Percentiles rank a stretch among this genome's conserved stretches.
phyloP scores from a whole-genome alignment of 441 rosid genomes.

The Corymbia citriodora region DNA sequence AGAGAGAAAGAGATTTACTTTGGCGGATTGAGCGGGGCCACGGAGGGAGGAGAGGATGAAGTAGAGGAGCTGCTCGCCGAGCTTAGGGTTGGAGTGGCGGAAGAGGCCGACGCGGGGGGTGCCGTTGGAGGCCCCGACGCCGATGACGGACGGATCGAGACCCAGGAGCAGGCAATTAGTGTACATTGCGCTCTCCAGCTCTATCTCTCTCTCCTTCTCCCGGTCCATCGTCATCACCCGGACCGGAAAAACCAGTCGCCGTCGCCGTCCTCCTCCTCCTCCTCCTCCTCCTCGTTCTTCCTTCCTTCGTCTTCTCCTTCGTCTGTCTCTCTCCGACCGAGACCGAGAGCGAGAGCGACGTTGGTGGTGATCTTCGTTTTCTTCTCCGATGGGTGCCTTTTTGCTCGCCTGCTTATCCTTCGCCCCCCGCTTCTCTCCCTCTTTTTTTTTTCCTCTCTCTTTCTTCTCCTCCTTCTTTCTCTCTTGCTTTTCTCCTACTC shows the following conservation, averaged over 20 bases:
- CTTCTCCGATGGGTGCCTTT: slow-evolving; percentile 2
- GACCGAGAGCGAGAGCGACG: neutral
- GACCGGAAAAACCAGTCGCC: neutral
- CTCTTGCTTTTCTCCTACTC: slow-evolving; percentile 19
- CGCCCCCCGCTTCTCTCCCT: slow-evolving; percentile 2
- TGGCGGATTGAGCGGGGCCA: slow-evolving; percentile 94
- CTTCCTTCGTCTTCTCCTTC: neutral
- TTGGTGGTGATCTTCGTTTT: neutral
- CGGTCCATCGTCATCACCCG: slow-evolving; percentile 90
- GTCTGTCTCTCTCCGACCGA: neutral
- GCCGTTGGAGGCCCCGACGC: slow-evolving; percentile 75
- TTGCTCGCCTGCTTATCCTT: neutral
- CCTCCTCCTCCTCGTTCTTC: neutral
- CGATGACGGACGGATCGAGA: slow-evolving; percentile 89
- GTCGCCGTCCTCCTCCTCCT: neutral
- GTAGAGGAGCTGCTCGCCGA: slow-evolving; percentile 99
- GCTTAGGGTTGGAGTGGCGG: slow-evolving; percentile 99
- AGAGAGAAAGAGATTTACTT: slow-evolving; percentile 36
- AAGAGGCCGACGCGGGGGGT: slow-evolving; percentile 88
- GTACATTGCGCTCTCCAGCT: slow-evolving; percentile 99
- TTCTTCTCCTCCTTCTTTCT: neutral
- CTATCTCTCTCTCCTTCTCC: slow-evolving; percentile 99
- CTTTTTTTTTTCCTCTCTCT: neutral
- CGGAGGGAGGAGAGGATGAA: slow-evolving; percentile 98
- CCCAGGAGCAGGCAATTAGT: slow-evolving; percentile 95